These are phyloP conservation scores for Podospora comata DNA, from an alignment of 495 filamentous ascomycete genomes.

Conservation along the genomic window DNA sequence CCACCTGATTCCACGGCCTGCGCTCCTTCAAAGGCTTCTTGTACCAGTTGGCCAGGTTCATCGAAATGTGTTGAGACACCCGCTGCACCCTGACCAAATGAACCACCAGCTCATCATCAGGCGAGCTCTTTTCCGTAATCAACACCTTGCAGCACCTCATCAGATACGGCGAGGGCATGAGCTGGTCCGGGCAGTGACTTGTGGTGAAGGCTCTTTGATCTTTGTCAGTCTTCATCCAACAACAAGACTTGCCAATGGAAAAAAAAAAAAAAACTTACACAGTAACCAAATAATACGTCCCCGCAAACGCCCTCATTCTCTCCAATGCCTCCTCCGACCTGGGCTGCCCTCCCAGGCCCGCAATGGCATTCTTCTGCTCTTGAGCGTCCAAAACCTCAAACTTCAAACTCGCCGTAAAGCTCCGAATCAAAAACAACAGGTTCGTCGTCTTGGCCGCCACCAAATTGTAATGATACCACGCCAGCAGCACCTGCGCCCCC, in stretches of 20 bases:
- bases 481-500: constrained; percentile 28
- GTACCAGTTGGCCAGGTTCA: neutral
- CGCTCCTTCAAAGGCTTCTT: neutral
- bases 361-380: constrained; percentile 4
- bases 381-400: constrained; percentile 7
- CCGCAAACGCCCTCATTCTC: constrained; percentile 31
- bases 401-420: constrained; percentile 25
- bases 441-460: constrained; percentile 33
- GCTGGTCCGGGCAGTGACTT: constrained; percentile 33
- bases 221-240: neutral
- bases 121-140: constrained; percentile 22
- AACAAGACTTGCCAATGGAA: neutral
- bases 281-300: constrained; percentile 35
- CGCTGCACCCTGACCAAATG: constrained; percentile 30
- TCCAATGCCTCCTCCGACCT: constrained; percentile 22
- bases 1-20: neutral
- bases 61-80: constrained; percentile 30
- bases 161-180: constrained; percentile 30
- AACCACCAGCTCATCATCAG: constrained; percentile 28
- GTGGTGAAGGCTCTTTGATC: constrained; percentile 29
- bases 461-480: constrained; percentile 34
- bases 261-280: constrained; percentile 19
- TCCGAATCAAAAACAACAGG: constrained; percentile 31
- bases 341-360: neutral
- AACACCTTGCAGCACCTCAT: constrained; percentile 27